Percentiles rank a stretch among this genome's conserved stretches.
phyloP scores from a whole-genome alignment of 176 grass and related monocot species.

The Oryza longistaminata region DNA sequence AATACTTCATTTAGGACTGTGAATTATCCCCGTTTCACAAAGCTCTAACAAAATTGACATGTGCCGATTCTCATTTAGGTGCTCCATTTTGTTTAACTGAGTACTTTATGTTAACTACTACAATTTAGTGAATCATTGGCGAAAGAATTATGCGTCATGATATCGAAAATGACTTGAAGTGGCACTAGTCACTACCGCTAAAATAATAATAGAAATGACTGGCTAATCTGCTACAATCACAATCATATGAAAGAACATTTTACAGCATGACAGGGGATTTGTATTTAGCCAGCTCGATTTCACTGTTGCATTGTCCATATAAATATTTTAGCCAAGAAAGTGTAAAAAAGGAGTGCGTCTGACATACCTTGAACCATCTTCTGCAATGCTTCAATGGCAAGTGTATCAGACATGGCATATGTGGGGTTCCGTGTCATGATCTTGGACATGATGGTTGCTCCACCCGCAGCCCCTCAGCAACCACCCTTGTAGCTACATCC shows the following conservation, averaged over 20 bases:
- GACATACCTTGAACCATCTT: conserved; percentile 95
- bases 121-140: neutral
- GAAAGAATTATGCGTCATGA: neutral
- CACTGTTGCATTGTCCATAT: neutral
- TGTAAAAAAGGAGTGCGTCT: neutral
- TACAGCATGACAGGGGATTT: neutral
- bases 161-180: neutral
- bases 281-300: neutral
- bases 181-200: neutral
- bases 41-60: conserved; percentile 5
- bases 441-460: conserved; percentile 91
- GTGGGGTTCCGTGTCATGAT: conserved; percentile 86
- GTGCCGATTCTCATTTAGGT: conserved; percentile 6
- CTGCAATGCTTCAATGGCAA: conserved; percentile 91
- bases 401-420: conserved; percentile 75
- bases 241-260: conserved; percentile 22
- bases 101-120: neutral
- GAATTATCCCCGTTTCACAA: conserved; percentile 1
- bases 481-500: conserved; percentile 91
- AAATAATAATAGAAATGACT: neutral
- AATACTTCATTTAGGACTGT: neutral
- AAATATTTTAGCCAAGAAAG: neutral
- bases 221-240: neutral
- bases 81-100: conserved; percentile 2
- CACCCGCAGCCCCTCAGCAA: conserved; percentile 83